phyloP scores from a whole-genome alignment of 345 rosid genomes.

The Raphanus raphanistrum region DNA sequence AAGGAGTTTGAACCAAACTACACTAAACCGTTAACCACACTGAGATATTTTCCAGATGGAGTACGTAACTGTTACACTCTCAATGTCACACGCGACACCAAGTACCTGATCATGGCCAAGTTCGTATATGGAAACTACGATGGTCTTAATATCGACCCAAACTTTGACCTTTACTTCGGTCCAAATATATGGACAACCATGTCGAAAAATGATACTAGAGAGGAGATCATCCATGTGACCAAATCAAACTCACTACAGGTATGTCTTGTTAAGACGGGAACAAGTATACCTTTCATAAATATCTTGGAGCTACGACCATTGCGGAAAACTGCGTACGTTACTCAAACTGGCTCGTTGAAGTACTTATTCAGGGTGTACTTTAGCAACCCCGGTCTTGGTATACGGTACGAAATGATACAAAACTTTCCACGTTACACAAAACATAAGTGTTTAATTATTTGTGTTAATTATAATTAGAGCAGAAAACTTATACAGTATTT shows the following conservation, averaged over 20 bases:
- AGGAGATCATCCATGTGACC: conserved; percentile 33
- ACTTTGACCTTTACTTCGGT: conserved; percentile 36
- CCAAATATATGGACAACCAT: conserved; percentile 34
- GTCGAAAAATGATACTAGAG: not conserved
- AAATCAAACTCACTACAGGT: conserved; percentile 20
- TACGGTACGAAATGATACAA: conserved; percentile 22
- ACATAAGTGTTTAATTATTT: not conserved
- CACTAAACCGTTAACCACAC: not conserved
- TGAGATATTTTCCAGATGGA: conserved; percentile 36
- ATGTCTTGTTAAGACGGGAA: conserved; percentile 36
- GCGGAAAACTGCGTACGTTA: conserved; percentile 17
- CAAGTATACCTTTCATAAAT: conserved; percentile 33
- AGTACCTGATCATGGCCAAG: conserved; percentile 30
- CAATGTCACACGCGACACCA: conserved; percentile 31
- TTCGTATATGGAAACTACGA: conserved; percentile 40
- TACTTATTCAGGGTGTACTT: conserved; percentile 11
- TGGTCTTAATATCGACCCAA: conserved; percentile 16
- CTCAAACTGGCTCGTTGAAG: conserved; percentile 30
- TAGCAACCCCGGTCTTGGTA: conserved; percentile 8
- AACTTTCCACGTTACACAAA: not conserved
- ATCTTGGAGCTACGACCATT: conserved; percentile 36
- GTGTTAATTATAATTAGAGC: not conserved
- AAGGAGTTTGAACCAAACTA: not conserved
- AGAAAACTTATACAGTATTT: not conserved
- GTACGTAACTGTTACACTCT: conserved; percentile 34